Evolutionary conservation across 2,329 filamentous ascomycete genomes (phyloP).

Genomic region (Elsinoe fawcettii): DNA sequence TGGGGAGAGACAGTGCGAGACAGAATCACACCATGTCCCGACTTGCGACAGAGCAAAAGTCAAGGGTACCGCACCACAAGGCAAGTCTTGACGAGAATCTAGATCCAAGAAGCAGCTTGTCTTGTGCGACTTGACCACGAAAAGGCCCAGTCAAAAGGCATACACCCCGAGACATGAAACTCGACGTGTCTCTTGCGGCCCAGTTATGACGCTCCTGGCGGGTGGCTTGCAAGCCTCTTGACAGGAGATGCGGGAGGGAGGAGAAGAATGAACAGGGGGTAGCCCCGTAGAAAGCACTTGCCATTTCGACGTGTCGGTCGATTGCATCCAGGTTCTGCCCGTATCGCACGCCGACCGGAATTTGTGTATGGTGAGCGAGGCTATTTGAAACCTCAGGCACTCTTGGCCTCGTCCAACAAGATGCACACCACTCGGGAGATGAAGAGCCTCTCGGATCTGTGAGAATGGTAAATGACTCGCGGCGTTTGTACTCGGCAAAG

Average conservation of each 20-base stretch:
- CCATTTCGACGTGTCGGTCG: not conserved
- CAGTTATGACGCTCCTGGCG: not conserved
- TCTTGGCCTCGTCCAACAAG: not conserved
- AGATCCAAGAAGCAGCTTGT: not conserved
- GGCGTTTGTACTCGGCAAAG: not conserved
- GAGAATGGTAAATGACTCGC: not conserved
- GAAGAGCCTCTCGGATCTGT: not conserved
- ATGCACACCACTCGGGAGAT: not conserved
- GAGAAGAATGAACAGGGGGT: too few species aligned
- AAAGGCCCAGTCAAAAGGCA: not conserved
- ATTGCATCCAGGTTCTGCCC: too few species aligned
- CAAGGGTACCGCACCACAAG: not conserved
- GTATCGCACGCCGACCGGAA: not conserved
- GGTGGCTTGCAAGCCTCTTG: slow-evolving; percentile 1
- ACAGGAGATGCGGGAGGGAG: not conserved
- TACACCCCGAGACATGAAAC: slow-evolving; percentile 5
- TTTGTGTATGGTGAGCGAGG: not conserved
- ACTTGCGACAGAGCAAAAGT: not conserved
- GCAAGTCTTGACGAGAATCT: slow-evolving; percentile 3
- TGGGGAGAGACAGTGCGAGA: not conserved
- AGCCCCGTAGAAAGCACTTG: not conserved
- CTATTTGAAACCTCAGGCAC: not conserved
- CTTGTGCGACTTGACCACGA: not conserved
- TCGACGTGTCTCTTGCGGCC: slow-evolving; percentile 4
- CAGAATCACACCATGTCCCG: not conserved